Evolutionary conservation across 768 basidiomycete genomes (phyloP).

Genomic region (Mycena rosella): DNA sequence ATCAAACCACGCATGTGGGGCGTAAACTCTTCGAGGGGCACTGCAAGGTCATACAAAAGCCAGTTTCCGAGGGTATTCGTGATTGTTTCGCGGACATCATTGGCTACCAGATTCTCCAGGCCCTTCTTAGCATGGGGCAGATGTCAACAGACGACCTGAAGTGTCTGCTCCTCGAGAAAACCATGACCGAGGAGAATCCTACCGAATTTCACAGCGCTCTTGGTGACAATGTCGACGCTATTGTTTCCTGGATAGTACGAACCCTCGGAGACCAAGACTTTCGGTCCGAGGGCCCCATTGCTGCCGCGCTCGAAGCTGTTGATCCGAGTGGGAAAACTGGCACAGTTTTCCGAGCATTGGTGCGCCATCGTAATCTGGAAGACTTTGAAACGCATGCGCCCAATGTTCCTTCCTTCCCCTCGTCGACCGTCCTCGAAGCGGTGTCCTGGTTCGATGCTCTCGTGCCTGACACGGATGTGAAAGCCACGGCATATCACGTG

Average conservation of each 20-base stretch:
- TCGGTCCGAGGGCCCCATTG: conserved; percentile 63
- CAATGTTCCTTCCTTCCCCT: conserved; percentile 72
- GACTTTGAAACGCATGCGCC: conserved; percentile 69
- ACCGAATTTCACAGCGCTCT: conserved; percentile 53
- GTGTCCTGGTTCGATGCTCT: conserved; percentile 70
- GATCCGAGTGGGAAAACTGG: conserved; percentile 53
- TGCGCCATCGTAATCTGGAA: conserved; percentile 61
- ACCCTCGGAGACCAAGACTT: conserved; percentile 79
- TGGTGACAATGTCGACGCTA: conserved; percentile 62
- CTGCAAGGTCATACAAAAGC: conserved; percentile 70
- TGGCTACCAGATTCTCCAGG: conserved; percentile 68
- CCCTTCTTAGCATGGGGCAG: conserved; percentile 51
- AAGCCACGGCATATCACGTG: conserved; percentile 82
- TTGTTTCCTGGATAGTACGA: conserved; percentile 70
- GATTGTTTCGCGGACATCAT: conserved; percentile 80
- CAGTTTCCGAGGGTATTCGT: conserved; percentile 62
- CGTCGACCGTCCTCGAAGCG: conserved; percentile 64
- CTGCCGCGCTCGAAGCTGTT: conserved; percentile 54
- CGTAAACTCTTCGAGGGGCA: conserved; percentile 67
- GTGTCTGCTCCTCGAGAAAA: conserved; percentile 49
- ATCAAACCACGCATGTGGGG: conserved; percentile 51
- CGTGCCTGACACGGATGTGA: conserved; percentile 55
- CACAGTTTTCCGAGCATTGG: conserved; percentile 63
- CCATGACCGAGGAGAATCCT: conserved; percentile 45
- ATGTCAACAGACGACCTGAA: conserved; percentile 48